phyloP scores from a whole-genome alignment of 805 yeast species.

The Lachancea mirantina region DNA sequence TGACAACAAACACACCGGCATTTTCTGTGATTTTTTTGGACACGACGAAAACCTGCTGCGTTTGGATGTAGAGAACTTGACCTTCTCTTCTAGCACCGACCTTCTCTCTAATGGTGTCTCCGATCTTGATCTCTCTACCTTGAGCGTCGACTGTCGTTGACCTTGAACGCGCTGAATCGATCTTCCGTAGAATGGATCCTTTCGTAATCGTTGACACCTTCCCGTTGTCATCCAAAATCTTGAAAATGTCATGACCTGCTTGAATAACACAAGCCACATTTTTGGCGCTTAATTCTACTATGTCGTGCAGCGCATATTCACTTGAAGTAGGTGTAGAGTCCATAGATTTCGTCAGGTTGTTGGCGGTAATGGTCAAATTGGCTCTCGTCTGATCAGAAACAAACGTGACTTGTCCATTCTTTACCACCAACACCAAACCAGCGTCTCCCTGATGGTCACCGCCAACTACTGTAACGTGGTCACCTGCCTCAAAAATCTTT shows the following conservation, averaged over 20 bases:
- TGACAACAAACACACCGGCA: constrained; percentile 83
- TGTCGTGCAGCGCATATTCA: constrained; percentile 78
- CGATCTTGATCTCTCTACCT: constrained; percentile 80
- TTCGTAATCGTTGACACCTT: constrained; percentile 65
- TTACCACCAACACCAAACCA: constrained; percentile 81
- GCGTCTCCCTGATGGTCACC: constrained; percentile 93
- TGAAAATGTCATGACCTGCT: constrained; percentile 81
- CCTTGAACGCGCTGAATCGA: constrained; percentile 61
- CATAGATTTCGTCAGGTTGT: constrained; percentile 84
- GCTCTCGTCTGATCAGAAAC: constrained; percentile 82
- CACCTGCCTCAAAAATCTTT: constrained; percentile 84
- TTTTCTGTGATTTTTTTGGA: constrained; percentile 76
- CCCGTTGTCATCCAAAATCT: constrained; percentile 77
- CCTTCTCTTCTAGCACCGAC: constrained; percentile 86
- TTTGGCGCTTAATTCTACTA: constrained; percentile 80
- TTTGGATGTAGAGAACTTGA: constrained; percentile 75
- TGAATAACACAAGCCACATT: constrained; percentile 83
- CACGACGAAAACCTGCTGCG: constrained; percentile 70
- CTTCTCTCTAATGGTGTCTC: constrained; percentile 86
- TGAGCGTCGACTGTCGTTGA: constrained; percentile 81
- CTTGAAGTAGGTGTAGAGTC: constrained; percentile 74
- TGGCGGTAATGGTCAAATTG: constrained; percentile 89
- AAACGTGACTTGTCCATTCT: constrained; percentile 80
- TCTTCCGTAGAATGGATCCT: constrained; percentile 72
- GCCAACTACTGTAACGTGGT: constrained; percentile 84